Percentiles rank a stretch among this genome's conserved stretches.
Conservation (phyloP, 305 asterid species). For the Nicotiana rustica region DNA sequence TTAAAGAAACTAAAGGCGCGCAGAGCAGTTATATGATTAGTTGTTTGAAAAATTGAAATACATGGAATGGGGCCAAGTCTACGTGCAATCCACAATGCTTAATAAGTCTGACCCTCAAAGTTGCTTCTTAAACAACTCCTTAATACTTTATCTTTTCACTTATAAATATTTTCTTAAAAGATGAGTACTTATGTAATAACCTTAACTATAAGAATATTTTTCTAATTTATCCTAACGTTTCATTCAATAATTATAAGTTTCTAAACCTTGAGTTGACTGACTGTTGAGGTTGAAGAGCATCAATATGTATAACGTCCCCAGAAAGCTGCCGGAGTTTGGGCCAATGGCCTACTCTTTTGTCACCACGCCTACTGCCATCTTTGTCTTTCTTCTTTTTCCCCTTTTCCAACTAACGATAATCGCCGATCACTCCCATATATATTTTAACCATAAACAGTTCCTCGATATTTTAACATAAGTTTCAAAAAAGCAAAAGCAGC, state of each 20-base stretch:
- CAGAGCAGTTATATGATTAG: conserved; percentile 25
- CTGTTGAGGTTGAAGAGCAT: not conserved
- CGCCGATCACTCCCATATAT: not conserved
- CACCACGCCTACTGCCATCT: conserved; percentile 32
- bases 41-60: conserved; percentile 29
- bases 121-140: no score
- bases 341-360: conserved; percentile 22
- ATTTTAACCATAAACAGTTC: conserved; percentile 20
- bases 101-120: not conserved
- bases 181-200: no score
- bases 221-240: no score
- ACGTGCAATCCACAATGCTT: conserved; percentile 32
- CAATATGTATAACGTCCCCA: not conserved
- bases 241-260: no score
- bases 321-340: conserved; percentile 22
- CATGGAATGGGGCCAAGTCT: conserved; percentile 31
- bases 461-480: conserved; percentile 29
- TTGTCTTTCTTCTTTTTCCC: not conserved
- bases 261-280: no score
- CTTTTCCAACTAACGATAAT: conserved; percentile 22
- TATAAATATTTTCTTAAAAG: no score
- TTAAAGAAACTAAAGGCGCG: not conserved
- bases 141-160: no score
- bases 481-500: conserved; percentile 3
- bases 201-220: no score